phyloP scores from a whole-genome alignment of 305 asterid species.

The Fraxinus ornus region DNA sequence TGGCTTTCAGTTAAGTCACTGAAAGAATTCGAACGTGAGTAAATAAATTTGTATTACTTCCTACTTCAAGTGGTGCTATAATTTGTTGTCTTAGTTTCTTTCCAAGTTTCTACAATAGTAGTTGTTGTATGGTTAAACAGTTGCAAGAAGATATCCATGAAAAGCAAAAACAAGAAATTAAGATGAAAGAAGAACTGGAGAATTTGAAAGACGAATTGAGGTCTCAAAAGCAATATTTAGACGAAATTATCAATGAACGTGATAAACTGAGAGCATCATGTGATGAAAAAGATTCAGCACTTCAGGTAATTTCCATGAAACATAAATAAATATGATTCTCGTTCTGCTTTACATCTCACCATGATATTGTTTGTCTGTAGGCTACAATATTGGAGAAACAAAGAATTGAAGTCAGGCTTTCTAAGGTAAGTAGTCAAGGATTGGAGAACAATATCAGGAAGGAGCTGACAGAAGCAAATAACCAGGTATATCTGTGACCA shows the following conservation, averaged over 20 bases:
- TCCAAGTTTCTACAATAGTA: slow-evolving; percentile 9
- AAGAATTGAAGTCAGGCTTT: slow-evolving; percentile 59
- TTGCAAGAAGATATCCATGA: slow-evolving; percentile 71
- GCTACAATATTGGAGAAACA: slow-evolving; percentile 70
- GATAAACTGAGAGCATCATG: slow-evolving; percentile 63
- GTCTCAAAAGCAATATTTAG: slow-evolving; percentile 66
- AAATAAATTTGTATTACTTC: neutral
- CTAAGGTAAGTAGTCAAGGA: slow-evolving; percentile 66
- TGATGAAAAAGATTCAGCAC: slow-evolving; percentile 70
- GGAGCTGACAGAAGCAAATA: slow-evolving; percentile 69
- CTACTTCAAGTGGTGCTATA: neutral
- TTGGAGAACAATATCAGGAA: slow-evolving; percentile 59
- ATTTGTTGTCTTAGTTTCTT: slow-evolving; percentile 5
- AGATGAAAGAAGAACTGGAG: slow-evolving; percentile 64
- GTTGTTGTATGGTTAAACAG: slow-evolving; percentile 40
- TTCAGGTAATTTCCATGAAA: slow-evolving; percentile 54
- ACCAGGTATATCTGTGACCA: slow-evolving; percentile 45
- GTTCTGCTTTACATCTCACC: slow-evolving; percentile 26
- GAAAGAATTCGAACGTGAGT: neutral
- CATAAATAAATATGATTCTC: slow-evolving; percentile 8
- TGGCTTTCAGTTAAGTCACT: neutral
- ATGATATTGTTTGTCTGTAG: slow-evolving; percentile 37
- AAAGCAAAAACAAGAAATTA: slow-evolving; percentile 62
- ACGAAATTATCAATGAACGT: slow-evolving; percentile 56
- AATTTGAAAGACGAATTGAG: slow-evolving; percentile 51